A percentile compares a stretch with the other conserved stretches of the same genome.
phyloP scores from a whole-genome alignment of 306 rosid species.

The Arachis hypogaea region DNA sequence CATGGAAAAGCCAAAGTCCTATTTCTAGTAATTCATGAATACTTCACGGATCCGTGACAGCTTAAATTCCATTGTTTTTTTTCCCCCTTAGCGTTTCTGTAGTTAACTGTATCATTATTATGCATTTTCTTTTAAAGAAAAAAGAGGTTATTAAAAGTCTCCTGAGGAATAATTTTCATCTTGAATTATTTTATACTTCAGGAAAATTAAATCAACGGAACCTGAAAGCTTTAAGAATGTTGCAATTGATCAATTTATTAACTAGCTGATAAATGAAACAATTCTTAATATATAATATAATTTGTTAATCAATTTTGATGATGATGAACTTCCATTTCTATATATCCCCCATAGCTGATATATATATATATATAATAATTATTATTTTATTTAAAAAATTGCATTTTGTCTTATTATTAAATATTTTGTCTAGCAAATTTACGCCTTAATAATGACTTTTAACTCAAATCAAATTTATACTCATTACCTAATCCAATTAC shows the following conservation, averaged over 20 bases:
- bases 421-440: background rate
- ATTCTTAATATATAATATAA: background rate
- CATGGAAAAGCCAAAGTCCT: slow-evolving; percentile 30
- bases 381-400: no score
- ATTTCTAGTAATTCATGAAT: slow-evolving; percentile 33
- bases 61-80: slow-evolving; percentile 20
- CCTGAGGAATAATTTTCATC: background rate
- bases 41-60: slow-evolving; percentile 26
- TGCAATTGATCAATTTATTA: background rate
- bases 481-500: no score
- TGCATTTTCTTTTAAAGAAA: background rate
- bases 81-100: background rate
- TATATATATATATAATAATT: no score
- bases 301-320: background rate
- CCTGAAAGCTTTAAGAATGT: background rate
- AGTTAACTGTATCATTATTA: background rate
- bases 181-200: background rate
- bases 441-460: no score
- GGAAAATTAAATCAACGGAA: background rate
- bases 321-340: no score
- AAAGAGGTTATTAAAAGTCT: background rate
- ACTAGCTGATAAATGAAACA: background rate
- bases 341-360: no score
- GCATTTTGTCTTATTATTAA: background rate
- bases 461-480: no score